Base-by-base conservation (phyloP, 2,329 filamentous ascomycete genomes). In the Dactylella cylindrospora region DNA sequence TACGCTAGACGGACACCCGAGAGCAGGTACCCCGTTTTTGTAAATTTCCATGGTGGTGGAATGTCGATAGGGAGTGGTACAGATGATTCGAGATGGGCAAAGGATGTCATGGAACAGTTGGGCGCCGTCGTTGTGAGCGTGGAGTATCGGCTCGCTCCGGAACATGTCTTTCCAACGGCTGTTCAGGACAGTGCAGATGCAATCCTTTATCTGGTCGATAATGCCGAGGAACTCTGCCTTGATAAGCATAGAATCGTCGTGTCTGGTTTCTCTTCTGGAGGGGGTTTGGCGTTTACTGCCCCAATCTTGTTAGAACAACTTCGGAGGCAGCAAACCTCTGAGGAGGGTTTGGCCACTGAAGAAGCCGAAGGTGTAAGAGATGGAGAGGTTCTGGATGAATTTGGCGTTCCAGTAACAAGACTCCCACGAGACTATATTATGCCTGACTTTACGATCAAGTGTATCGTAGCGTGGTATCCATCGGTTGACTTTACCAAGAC, bases 31-130 rank as follows among this genome's bases (percentile, higher is more conserved):
- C 77, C 82, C 0, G 79, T 79, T 10, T 75, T 86, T 15, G 76
- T 86, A 65, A 84, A 84, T 70, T 84, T 83, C 67, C 84, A 86
- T 67, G 83, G 83, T 19, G 84, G 84, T 15, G 84, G 84, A 5
- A 85, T 84, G 72, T 80, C 82, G 4, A 72, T 85, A 26, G 84
- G 84, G 7, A 77, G 77, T 40, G 81, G 78, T 3, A 83, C 80
- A 3, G 80, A 85, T 68, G 83, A 85, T 68, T 78, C 81, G 8
- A 76, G 81, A 32, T 85, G 82, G 75, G 80, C 79, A 4, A 75
- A 77, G 2, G 73, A 76, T 32, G 77, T 83, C 2, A 72, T 79
- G 31, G 78, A 23, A 72, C 76, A 8, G 73, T 79, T 17, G 76
- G 76, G 80, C 43, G 81, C 74, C 20, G 74, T 85, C 17, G 78